These are phyloP conservation scores for Vitis amurensis DNA, from an alignment of 164 flowering plant species.

Conservation along the genomic window DNA sequence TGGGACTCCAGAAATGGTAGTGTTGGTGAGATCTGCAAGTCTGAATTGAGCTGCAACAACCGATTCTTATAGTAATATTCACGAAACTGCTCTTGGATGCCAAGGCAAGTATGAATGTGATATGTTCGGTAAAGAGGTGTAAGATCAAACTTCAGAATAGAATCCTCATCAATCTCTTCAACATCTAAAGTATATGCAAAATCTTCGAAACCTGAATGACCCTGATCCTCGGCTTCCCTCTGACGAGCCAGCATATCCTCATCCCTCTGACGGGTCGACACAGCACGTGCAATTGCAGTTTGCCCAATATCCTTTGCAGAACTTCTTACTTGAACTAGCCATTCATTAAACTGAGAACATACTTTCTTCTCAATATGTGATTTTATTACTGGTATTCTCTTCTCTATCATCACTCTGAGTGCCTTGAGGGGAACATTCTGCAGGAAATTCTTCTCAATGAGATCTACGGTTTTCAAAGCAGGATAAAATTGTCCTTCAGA, in stretches of 20 bases:
- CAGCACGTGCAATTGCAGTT: slow-evolving; percentile 76
- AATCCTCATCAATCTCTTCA: slow-evolving; percentile 70
- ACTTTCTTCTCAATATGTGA: slow-evolving; percentile 75
- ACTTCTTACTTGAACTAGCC: slow-evolving; percentile 82
- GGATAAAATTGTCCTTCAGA: slow-evolving; percentile 79
- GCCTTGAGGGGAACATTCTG: slow-evolving; percentile 55
- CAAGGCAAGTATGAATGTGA: slow-evolving; percentile 82
- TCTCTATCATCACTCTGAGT: slow-evolving; percentile 52
- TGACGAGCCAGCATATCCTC: slow-evolving; percentile 79
- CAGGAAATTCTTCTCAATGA: slow-evolving; percentile 66
- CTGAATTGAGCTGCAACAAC: slow-evolving; percentile 71
- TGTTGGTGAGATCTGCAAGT: slow-evolving; percentile 67
- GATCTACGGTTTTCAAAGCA: slow-evolving; percentile 73
- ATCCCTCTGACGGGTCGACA: slow-evolving; percentile 77
- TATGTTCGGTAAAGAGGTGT: slow-evolving; percentile 84
- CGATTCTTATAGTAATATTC: slow-evolving; percentile 83
- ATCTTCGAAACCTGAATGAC: slow-evolving; percentile 56
- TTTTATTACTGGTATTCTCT: slow-evolving; percentile 66
- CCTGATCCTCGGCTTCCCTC: slow-evolving; percentile 81
- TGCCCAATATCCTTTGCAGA: slow-evolving; percentile 83
- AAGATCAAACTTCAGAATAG: slow-evolving; percentile 71
- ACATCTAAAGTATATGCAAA: slow-evolving; percentile 66
- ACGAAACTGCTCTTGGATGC: slow-evolving; percentile 68
- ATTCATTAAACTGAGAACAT: slow-evolving; percentile 69
- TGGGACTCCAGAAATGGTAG: slow-evolving; percentile 84